A percentile compares a stretch with the other conserved stretches of the same genome.
Conservation (phyloP, 1,284 basidiomycete species). For the Microbotryum saponariae region DNA sequence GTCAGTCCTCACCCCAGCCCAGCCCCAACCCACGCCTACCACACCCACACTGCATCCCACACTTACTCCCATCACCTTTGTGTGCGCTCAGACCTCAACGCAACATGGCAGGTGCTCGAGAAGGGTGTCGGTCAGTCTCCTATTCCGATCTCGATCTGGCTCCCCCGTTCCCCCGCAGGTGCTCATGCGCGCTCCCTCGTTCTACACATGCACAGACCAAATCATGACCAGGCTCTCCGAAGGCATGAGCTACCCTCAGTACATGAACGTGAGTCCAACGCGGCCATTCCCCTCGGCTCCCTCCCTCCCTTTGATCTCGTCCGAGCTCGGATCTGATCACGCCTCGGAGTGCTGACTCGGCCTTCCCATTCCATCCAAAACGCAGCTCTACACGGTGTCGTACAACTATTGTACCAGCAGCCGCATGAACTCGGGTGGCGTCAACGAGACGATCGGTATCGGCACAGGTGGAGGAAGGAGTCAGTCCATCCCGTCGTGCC, state of each 20-base stretch:
- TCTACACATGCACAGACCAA: constrained; percentile 50
- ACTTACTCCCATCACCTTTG: not conserved
- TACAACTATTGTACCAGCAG: constrained; percentile 95
- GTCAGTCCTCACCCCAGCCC: constrained; percentile 9
- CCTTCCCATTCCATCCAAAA: not conserved
- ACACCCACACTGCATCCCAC: not conserved
- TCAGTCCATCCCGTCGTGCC: constrained; percentile 18
- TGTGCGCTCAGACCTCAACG: constrained; percentile 53
- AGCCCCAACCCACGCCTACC: not conserved
- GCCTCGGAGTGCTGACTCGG: not conserved
- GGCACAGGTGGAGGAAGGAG: constrained; percentile 27
- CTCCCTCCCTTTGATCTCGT: not conserved
- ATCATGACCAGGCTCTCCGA: constrained; percentile 81
- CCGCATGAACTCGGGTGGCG: constrained; percentile 60
- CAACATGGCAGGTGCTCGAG: constrained; percentile 82
- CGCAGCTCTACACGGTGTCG: constrained; percentile 50
- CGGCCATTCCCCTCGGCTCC: not conserved
- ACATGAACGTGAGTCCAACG: constrained; percentile 58
- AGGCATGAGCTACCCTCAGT: constrained; percentile 84
- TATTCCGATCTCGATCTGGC: too few species aligned
- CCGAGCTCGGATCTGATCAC: not conserved
- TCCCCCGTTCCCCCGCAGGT: constrained; percentile 34
- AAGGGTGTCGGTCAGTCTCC: constrained; percentile 57
- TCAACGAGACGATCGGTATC: constrained; percentile 46
- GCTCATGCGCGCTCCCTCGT: not conserved